Base-by-base conservation (phyloP, 108 stramenopile species). In the Schizochytrium sp. region DNA sequence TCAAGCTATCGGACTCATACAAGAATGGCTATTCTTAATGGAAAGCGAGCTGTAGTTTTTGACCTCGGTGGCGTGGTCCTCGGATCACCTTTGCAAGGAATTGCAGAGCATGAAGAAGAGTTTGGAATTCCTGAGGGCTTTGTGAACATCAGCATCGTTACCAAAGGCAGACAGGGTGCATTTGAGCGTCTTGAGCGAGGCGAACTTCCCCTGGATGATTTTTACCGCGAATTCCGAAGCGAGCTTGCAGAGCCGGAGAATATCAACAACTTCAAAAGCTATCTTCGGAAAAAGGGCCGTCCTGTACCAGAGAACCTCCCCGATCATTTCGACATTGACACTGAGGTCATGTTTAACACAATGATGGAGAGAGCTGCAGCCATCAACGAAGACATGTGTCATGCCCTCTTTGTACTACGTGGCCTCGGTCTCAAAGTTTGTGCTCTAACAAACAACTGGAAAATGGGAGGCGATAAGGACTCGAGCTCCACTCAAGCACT, bases 11-110 rank as follows among this genome's bases (percentile, higher is more conserved):
- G 28, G 28, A 28, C 19, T 17, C 28, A 17, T 60, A 0, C 2
- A n/a, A 60, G 59, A n/a, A 60, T 60, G 59, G 59, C 59, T 17
- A 60, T n/a, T n/a, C 28, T 69, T 38, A 69, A 69, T 44, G 64
- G 64, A 38, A 69, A 69, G 64, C 64, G 64, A 0, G 76, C 76
- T 5, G 76, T 83, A n/a, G 76, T 83, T 40, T 83, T 83, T 28
- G 76, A 83, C 76, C 76, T 83, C n/a, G 76, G 76, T 5, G 76
- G 76, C 76, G 76, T 83, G 76, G 76, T 83, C 5, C 76, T 83
- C 28, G 76, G 76, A 5, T 55, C 50, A n/a, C 76, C 76, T 47
- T 53, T 83, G 76, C 76, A 83, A 28, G 76, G 76, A 5, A 83
- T 83, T 53, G 76, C 76, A 40, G 76, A 83, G 76, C 53, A 83